Conservation (phyloP, 495 filamentous ascomycete species). For the Neurospora africana region DNA sequence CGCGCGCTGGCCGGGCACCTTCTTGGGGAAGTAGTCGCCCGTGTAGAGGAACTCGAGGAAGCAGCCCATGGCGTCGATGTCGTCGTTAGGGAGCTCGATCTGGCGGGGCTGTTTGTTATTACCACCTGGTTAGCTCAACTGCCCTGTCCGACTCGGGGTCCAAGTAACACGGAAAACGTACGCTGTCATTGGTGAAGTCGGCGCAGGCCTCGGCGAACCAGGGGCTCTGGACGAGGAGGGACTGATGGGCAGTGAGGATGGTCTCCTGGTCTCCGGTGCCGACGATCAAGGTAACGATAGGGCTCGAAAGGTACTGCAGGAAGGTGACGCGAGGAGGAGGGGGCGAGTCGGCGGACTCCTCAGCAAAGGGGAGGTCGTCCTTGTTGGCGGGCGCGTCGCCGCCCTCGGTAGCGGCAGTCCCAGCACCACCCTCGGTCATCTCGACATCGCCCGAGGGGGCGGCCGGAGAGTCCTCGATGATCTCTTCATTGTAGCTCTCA, state of each 20-base stretch:
- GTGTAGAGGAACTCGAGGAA: constrained; percentile 92
- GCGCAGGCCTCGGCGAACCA: constrained; percentile 56
- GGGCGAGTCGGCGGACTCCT: constrained; percentile 27
- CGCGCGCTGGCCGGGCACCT: constrained; percentile 41
- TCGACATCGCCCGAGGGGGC: constrained; percentile 35
- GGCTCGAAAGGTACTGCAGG: constrained; percentile 59
- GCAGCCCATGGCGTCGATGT: constrained; percentile 72
- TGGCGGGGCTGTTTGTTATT: constrained; percentile 39
- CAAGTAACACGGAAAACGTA: constrained; percentile 12
- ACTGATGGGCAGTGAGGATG: constrained; percentile 68
- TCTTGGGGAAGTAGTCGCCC: constrained; percentile 73
- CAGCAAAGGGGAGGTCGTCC: constrained; percentile 31
- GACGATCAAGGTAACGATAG: constrained; percentile 67
- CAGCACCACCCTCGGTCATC: constrained; percentile 30
- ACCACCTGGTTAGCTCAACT: neutral
- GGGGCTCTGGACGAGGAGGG: constrained; percentile 59
- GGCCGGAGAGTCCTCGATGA: constrained; percentile 24
- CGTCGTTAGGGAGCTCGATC: constrained; percentile 58
- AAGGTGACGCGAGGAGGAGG: constrained; percentile 30
- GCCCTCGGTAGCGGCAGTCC: constrained; percentile 1
- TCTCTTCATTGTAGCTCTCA: constrained; percentile 29
- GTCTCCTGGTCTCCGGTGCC: constrained; percentile 51
- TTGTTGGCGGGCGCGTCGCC: constrained; percentile 14
- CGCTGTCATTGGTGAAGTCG: constrained; percentile 44
- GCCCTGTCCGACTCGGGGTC: neutral